Evolutionary conservation across 2,329 filamentous ascomycete genomes (phyloP), one percentile per base, ranked within the genome.

Genomic region (Teratosphaeria destructans): DNA sequence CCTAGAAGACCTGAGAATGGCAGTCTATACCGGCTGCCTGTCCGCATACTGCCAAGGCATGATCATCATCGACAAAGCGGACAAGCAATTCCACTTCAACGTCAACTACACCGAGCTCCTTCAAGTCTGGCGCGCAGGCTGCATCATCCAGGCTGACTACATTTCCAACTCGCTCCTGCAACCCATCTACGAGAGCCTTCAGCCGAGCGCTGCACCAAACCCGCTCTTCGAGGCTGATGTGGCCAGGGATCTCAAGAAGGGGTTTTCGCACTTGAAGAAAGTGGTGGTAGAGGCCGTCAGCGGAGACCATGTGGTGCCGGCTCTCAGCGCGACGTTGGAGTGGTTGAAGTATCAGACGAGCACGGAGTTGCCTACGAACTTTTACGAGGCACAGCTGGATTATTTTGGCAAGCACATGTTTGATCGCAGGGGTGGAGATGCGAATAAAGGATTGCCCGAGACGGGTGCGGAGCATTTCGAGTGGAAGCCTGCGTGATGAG

Each of bases 351-450:
- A 85, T 57, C 78, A 78, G 32, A 81, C 78, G 1, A 81, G 81
- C 16, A 81, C 79, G 3, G 79, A 80, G 60, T 70, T 89, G 35
- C 86, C 86, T 0, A 88, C 85, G 3, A 79, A 81, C 59, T 88
- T 89, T 67, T 85, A 86, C 74, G 85, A 89, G 72, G 85, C 85
- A 0, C 80, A 89, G 74, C 74, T 89, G 70, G 85, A 89, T 68
- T 88, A 84, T 67, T 89, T 89, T 68, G 86, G 86, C 0, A 78
- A 80, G 43, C 85, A 89, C 70, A 82, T 81, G 74, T 89, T 82
- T 68, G 84, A 88, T 67, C 75, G 79, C 62, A 80, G 80, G 63
- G 78, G 77, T 1, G 81, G 85, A 35, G 68, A 71, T 63, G 77
- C 76, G 55, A 74, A 49, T 49, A 19, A 78, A 2, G 78, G 80